Evolutionary conservation across 2,329 filamentous ascomycete genomes (phyloP).

Genomic region (Fusarium vanettenii): DNA sequence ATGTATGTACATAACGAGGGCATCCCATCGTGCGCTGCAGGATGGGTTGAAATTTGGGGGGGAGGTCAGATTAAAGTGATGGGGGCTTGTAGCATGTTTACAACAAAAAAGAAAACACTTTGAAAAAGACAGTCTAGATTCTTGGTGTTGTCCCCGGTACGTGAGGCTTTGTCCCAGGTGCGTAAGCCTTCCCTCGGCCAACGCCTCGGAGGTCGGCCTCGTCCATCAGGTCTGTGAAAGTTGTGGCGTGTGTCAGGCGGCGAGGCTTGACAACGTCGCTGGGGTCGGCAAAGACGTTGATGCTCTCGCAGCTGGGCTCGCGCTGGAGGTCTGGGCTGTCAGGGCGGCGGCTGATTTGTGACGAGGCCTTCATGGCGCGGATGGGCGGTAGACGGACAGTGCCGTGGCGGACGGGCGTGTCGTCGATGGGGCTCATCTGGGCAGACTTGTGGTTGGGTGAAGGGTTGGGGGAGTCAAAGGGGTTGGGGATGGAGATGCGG

Average conservation of each 20-base stretch:
- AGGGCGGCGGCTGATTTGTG: conserved; percentile 38
- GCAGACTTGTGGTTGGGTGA: conserved; percentile 38
- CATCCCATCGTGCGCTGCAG: conserved; percentile 29
- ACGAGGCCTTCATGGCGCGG: conserved; percentile 52
- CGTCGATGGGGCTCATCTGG: conserved; percentile 41
- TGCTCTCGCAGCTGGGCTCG: conserved; percentile 61
- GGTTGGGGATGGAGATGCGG: conserved; percentile 50
- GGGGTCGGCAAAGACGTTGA: conserved; percentile 65
- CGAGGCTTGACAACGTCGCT: conserved; percentile 50
- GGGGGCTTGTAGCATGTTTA: not conserved
- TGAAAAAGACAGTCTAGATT: conserved; percentile 36
- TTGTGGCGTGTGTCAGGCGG: conserved; percentile 53
- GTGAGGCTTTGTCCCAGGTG: conserved; percentile 44
- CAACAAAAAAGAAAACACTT: not conserved
- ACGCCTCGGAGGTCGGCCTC: conserved; percentile 57
- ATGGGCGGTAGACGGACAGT: conserved; percentile 51
- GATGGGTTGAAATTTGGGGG: not conserved
- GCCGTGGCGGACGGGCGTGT: conserved; percentile 41
- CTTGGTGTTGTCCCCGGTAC: conserved; percentile 53
- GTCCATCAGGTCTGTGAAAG: conserved; percentile 66
- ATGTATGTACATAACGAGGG: conserved; percentile 21
- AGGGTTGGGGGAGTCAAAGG: conserved; percentile 49
- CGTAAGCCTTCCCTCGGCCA: conserved; percentile 48
- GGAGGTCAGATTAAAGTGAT: conserved; percentile 11
- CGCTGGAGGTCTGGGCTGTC: conserved; percentile 51